A percentile compares a stretch with the other conserved stretches of the same genome.
phyloP scores from a whole-genome alignment of 169 alveolate genomes.

The Plasmodium yoelii region DNA sequence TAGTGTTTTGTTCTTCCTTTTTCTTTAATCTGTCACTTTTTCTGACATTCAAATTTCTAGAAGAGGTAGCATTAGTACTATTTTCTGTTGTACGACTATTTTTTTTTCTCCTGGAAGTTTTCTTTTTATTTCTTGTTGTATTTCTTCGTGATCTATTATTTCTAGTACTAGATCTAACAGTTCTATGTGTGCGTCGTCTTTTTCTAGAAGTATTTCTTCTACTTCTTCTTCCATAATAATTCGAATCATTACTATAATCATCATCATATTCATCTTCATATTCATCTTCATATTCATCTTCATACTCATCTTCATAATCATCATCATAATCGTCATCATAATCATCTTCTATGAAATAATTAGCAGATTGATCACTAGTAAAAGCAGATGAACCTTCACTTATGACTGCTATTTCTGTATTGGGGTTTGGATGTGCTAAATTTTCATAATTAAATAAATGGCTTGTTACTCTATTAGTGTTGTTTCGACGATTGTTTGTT shows the following conservation, averaged over 20 bases:
- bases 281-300: constrained; percentile 42
- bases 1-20: constrained; percentile 18
- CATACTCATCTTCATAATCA: constrained; percentile 33
- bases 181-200: not conserved
- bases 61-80: not conserved
- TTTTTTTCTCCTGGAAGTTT: constrained; percentile 20
- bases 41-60: constrained; percentile 19
- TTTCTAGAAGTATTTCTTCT: constrained; percentile 45
- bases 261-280: constrained; percentile 29
- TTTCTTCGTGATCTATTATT: constrained; percentile 16
- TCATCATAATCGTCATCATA: constrained; percentile 68
- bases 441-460: constrained; percentile 30
- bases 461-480: constrained; percentile 2
- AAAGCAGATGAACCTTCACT: constrained; percentile 55
- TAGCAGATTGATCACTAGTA: constrained; percentile 68
- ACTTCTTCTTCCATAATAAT: constrained; percentile 15
- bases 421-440: constrained; percentile 16
- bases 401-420: constrained; percentile 57
- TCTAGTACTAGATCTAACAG: not conserved
- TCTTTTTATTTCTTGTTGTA: constrained; percentile 27
- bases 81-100: not conserved
- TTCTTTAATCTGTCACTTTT: constrained; percentile 54
- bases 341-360: constrained; percentile 43
- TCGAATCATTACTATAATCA: constrained; percentile 4
- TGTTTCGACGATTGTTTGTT: not conserved